These are phyloP conservation scores for Epicoccum sorghinum DNA, from an alignment of 2,329 filamentous ascomycete species.

Conservation along the genomic window DNA sequence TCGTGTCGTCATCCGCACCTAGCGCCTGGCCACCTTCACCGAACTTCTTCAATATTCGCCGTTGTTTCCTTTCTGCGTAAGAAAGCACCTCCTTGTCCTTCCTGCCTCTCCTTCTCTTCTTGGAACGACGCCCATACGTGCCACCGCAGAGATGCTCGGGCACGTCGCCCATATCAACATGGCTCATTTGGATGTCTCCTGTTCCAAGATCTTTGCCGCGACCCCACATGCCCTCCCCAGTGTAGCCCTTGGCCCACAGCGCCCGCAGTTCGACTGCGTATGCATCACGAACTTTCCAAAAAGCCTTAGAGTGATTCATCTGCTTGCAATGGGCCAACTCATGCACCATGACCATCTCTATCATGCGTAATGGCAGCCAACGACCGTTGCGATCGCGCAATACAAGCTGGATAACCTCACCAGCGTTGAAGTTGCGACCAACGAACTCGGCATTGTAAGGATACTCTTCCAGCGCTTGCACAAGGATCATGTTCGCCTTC, in stretches of 20 bases:
- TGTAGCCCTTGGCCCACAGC: slow-evolving; percentile 74
- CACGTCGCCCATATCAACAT: slow-evolving; percentile 34
- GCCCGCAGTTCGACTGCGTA: slow-evolving; percentile 74
- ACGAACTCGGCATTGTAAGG: slow-evolving; percentile 82
- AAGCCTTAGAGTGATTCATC: slow-evolving; percentile 85
- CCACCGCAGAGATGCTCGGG: slow-evolving; percentile 77
- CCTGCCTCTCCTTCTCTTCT: slow-evolving; percentile 55
- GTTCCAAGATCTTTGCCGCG: slow-evolving; percentile 68
- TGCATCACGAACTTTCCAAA: slow-evolving; percentile 78
- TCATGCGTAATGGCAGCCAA: slow-evolving; percentile 83
- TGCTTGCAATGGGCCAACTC: slow-evolving; percentile 87
- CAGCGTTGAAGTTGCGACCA: slow-evolving; percentile 88
- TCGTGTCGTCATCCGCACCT: slow-evolving; percentile 70
- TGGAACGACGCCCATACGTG: slow-evolving; percentile 67
- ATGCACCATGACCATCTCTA: slow-evolving; percentile 97
- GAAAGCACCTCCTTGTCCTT: slow-evolving; percentile 58
- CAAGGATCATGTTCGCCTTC: slow-evolving; percentile 53
- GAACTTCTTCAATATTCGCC: slow-evolving; percentile 76
- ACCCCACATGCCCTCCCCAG: slow-evolving; percentile 85
- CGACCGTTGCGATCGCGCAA: slow-evolving; percentile 67
- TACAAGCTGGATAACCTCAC: slow-evolving; percentile 85
- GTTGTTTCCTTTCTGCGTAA: slow-evolving; percentile 75
- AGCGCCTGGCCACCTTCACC: slow-evolving; percentile 71
- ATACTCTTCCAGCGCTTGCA: slow-evolving; percentile 74
- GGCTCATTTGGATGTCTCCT: slow-evolving; percentile 31